Base-by-base conservation (phyloP, 2,329 filamentous ascomycete genomes). In the Stagonosporopsis vannaccii region DNA sequence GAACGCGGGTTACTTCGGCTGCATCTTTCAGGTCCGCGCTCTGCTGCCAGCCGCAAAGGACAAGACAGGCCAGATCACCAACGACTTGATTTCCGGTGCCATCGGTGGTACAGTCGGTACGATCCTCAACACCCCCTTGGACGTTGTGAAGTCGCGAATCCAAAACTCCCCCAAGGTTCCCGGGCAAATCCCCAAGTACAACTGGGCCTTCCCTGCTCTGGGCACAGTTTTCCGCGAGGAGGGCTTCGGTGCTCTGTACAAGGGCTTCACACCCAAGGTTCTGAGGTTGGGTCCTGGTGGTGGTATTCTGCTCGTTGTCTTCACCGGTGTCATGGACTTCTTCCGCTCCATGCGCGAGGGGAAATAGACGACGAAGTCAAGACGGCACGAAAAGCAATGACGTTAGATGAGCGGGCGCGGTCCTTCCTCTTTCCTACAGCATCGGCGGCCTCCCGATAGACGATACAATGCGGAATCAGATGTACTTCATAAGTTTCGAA, bases 1-100 rank as follows among this genome's bases (percentile, higher is more conserved):
- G 93, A 97, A 97, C 79, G 87, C 90, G 13, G 94, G 93, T 56
- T 97, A 97, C 85, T 99, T 99, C 77, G 95, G 95, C 72, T 96
- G 92, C 79, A 99, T 99, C 77, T 97, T 96, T 87, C 95, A 99
- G 80, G 91, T 98, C 61, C 90, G 93, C 74, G 85, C 87, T 58
- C 82, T 97, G 65, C 80, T 99, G 42, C 95, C 95, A 60, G 84
- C 87, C 74, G 87, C 89, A n/a, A 86, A 90, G 52, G 89, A 86
- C 77, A 96, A 97, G 84, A 83, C 83, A 64, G 83, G 85, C 49
- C 89, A 97, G 80, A 90, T 96, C 79, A 79, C 85, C 56, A 97
- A 97, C 75, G 93, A 99, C 71, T 80, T 99, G 63, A 79, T 96
- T 52, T 92, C 92, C 19, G 95, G 95, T 75, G 84, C 89, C 39